Evolutionary conservation across 768 basidiomycete genomes (phyloP), one percentile per base, ranked within the genome.

Genomic region (Dendrothele bispora): DNA sequence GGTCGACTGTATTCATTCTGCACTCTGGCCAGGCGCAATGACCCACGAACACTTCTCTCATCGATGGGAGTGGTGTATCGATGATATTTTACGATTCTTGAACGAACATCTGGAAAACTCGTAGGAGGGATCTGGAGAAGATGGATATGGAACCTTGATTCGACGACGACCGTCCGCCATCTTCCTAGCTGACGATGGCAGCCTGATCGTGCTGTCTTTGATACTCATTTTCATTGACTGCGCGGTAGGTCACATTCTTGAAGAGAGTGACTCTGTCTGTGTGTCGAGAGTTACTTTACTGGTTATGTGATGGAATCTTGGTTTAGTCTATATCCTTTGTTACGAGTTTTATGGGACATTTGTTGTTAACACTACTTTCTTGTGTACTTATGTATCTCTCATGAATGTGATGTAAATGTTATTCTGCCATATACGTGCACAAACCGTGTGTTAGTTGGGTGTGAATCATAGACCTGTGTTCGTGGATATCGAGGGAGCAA

Each of bases 81-180:
- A 46, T 47, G 46, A 30, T n/a, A n/a, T 36, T 38, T 35, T 24
- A 47, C 39, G 46, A 47, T 47, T 39, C 37, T 46, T 46, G 45
- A n/a, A 46, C 45, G 45, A 46, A 46, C 38, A 27, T 32, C 34
- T 11, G 36, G 35, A 26, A 26, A 2, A 26, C 27, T 38, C 32
- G 10, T 47, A 30, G 29, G 28, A 17, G 22, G 12, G 42, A 43
- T 32, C 42, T 32, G 42, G 42, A 10, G 22, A 17, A 36, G 30
- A 36, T 12, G 3, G 10, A 14, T n/a, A 35, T 10, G 3, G 34
- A 21, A 28, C 27, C 26, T 28, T 21, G 45, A 37, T 27, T n/a
- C 12, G 26, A 32, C 14, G 24, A 38, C 37, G 8, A 45, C 30
- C 20, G 36, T 20, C 25, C 8, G 17, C 7, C 30, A 17, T 36